Base-by-base conservation (phyloP, 345 rosid species). In the Capsella bursapastoris region DNA sequence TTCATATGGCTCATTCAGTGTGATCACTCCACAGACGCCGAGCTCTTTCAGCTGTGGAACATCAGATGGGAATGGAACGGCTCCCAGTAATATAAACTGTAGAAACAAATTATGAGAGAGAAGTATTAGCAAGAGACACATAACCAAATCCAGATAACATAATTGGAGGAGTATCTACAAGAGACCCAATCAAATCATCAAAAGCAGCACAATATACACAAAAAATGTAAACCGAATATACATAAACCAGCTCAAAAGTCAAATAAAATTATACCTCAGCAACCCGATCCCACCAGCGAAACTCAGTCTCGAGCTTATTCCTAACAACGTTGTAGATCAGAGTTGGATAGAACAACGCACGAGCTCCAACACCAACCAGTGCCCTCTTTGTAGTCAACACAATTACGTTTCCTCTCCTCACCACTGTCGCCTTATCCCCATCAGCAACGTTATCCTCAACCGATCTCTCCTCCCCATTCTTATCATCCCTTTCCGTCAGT, bases 251-350 rank as follows among this genome's bases (percentile, higher is more conserved):
- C 72, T 58, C 31, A 63, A 50, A 44, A 8, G 6, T 10, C 1
- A 1, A 29, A 2, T 7, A 60, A 60, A 7, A 1, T 70, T 73
- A 34, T 88, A 95, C 99, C 98, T 92, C 83, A 25, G 82, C 90
- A 3, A 92, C 89, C 34, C 92, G 78, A 78, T 95, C 98, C 99
- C 99, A 95, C 99, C 99, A 95, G 4, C 90, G 89, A 76, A 95
- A 95, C 71, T 92, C 99, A 3, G 92, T 3, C 85, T 92, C 89
- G 48, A 89, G 62, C 87, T 80, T 90, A 81, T 95, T 95, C 85
- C 99, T 90, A 61, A 95, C 89, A 78, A 92, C 91, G 83, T 95
- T 95, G 84, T 92, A 95, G 43, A 90, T 35, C 78, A 95, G 61
- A 8, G 99, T 95, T 0, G 98, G 97, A 78, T 92, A 95, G 79